These are phyloP conservation scores for Neopestalotiopsis clavispora DNA, from an alignment of 2,329 filamentous ascomycete species.

Conservation along the genomic window DNA sequence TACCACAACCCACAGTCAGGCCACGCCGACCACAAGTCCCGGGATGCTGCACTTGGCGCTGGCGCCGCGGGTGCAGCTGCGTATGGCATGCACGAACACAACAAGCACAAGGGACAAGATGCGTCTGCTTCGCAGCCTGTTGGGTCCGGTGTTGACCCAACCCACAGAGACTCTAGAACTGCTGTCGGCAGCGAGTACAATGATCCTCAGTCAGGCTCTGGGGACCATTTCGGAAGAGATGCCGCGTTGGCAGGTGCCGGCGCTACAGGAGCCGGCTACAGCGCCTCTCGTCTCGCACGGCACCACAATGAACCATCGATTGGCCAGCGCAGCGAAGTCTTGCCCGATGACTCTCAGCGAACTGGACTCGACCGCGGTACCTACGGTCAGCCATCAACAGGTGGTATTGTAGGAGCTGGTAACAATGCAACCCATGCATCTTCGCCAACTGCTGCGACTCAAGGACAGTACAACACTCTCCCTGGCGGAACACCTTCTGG, in stretches of 20 bases:
- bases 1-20: neutral
- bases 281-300: neutral
- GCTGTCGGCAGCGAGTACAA: neutral
- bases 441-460: neutral
- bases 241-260: neutral
- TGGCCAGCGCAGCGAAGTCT: neutral
- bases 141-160: neutral
- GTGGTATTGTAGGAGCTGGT: neutral
- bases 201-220: neutral
- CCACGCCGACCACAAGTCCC: neutral
- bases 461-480: neutral
- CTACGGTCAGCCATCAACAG: neutral
- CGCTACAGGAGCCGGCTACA: neutral
- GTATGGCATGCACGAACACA: neutral
- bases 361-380: neutral
- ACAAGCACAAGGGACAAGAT: constrained; percentile 1
- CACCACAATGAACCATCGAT: constrained; percentile 11
- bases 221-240: neutral
- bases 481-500: neutral
- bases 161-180: neutral
- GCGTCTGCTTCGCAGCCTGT: neutral
- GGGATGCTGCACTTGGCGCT: neutral
- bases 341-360: neutral
- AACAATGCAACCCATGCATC: neutral
- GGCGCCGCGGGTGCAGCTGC: neutral